Evolutionary conservation across 176 grass and related monocot genomes (phyloP).

Genomic region (Stipa capillata): DNA sequence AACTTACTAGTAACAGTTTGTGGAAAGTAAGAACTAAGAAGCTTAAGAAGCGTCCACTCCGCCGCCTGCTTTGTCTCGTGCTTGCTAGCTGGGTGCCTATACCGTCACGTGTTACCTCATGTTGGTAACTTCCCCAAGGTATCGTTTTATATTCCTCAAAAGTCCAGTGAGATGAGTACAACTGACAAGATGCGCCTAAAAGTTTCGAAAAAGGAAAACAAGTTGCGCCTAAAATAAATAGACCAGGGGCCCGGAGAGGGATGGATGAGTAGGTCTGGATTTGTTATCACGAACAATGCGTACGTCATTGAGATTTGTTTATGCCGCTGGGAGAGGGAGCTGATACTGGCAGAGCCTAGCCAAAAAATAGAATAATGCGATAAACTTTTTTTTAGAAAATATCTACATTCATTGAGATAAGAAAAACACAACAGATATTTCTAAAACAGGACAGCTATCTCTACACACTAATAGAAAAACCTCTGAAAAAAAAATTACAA

Average conservation of each 20-base stretch:
- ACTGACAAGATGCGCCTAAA: too few relatives aligned
- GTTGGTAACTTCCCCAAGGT: constrained; percentile 8
- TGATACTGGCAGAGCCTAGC: background rate
- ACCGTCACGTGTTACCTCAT: constrained; percentile 27
- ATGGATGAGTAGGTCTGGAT: background rate
- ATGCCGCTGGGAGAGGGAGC: too few relatives aligned
- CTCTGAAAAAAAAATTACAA: too few relatives aligned
- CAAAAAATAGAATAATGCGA: background rate
- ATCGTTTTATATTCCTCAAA: constrained; percentile 22
- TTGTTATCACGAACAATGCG: constrained; percentile 2
- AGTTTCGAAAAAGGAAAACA: too few relatives aligned
- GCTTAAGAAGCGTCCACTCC: constrained; percentile 10
- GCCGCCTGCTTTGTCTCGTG: background rate
- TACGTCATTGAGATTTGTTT: constrained; percentile 14
- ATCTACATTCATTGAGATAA: too few relatives aligned
- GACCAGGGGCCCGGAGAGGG: background rate
- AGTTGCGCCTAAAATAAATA: background rate
- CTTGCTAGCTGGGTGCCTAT: background rate
- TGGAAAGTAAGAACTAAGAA: background rate
- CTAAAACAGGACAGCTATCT: too few relatives aligned
- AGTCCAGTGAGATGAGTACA: background rate
- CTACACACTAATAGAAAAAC: too few relatives aligned
- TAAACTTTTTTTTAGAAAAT: too few relatives aligned
- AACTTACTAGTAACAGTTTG: background rate
- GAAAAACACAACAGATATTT: too few relatives aligned